Evolutionary conservation across 179 eudicot species (phyloP).

Genomic region (Beta corolliflora): DNA sequence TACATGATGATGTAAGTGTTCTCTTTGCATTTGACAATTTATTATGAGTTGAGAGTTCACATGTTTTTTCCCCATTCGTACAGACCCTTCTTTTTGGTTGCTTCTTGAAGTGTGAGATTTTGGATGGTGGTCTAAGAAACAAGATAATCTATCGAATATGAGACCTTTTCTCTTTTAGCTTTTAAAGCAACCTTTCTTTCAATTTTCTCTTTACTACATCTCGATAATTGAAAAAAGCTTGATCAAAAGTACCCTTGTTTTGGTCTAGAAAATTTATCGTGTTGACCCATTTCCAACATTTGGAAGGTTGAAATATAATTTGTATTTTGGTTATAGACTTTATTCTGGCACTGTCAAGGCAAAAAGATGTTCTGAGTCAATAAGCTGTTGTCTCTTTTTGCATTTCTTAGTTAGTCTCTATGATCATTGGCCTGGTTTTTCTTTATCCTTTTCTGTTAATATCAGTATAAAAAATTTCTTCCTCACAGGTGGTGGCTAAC

Average conservation of each 20-base stretch:
- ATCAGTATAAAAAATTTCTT: constrained; percentile 3
- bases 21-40: not conserved
- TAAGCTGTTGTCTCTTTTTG: constrained; percentile 1
- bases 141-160: too few relatives aligned
- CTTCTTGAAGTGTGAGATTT: not conserved
- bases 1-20: constrained; percentile 73
- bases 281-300: too few relatives aligned
- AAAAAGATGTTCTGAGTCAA: not conserved
- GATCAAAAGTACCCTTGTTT: not conserved
- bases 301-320: not conserved
- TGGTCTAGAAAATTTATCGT: not conserved
- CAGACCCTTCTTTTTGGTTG: not conserved
- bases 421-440: not conserved
- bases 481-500: constrained; percentile 80
- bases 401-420: not conserved
- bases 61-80: not conserved
- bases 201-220: not conserved
- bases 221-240: not conserved
- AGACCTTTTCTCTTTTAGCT: not conserved
- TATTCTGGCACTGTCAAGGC: not conserved
- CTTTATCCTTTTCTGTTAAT: not conserved
- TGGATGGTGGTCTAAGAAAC: not conserved
- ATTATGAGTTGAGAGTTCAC: constrained; percentile 1
- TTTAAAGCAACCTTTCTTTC: not conserved
- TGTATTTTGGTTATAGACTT: not conserved